phyloP scores from a whole-genome alignment of 1,139 yeast genomes.

The Debaryomyces psychrophilus region DNA sequence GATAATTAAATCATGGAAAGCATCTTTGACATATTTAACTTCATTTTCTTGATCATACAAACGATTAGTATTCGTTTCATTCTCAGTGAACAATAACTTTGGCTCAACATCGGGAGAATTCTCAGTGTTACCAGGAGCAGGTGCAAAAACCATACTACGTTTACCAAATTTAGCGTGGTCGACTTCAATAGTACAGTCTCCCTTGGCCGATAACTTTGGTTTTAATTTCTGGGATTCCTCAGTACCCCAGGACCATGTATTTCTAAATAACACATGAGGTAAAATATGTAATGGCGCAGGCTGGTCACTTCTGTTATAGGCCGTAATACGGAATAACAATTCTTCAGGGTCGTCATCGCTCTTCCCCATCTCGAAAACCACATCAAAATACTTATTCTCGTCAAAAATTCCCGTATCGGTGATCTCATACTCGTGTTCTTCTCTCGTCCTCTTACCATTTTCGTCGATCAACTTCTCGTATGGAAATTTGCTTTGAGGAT shows the following conservation, averaged over 20 bases:
- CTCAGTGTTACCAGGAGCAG: slow-evolving; percentile 78
- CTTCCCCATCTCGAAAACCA: slow-evolving; percentile 90
- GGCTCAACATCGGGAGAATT: slow-evolving; percentile 74
- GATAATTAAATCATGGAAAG: slow-evolving; percentile 82
- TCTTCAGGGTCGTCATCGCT: slow-evolving; percentile 82
- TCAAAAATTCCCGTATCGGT: slow-evolving; percentile 76
- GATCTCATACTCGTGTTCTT: slow-evolving; percentile 71
- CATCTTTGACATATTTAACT: slow-evolving; percentile 74
- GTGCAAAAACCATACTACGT: slow-evolving; percentile 74
- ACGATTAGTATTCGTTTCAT: slow-evolving; percentile 76
- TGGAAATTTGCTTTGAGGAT: slow-evolving; percentile 85
- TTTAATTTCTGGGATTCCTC: slow-evolving; percentile 51
- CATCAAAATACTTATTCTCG: slow-evolving; percentile 84
- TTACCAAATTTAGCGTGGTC: slow-evolving; percentile 75
- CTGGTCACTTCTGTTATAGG: slow-evolving; percentile 81
- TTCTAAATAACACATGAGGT: slow-evolving; percentile 86
- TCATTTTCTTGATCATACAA: slow-evolving; percentile 67
- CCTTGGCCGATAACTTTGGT: slow-evolving; percentile 54
- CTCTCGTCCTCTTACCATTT: slow-evolving; percentile 65
- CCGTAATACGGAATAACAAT: slow-evolving; percentile 81
- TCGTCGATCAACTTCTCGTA: slow-evolving; percentile 74
- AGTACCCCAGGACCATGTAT: slow-evolving; percentile 91
- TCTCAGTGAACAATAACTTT: slow-evolving; percentile 77
- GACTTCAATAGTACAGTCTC: slow-evolving; percentile 55
- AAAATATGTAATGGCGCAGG: slow-evolving; percentile 86